phyloP scores from a whole-genome alignment of 1,284 basidiomycete species.

The Entoloma clypeatum region DNA sequence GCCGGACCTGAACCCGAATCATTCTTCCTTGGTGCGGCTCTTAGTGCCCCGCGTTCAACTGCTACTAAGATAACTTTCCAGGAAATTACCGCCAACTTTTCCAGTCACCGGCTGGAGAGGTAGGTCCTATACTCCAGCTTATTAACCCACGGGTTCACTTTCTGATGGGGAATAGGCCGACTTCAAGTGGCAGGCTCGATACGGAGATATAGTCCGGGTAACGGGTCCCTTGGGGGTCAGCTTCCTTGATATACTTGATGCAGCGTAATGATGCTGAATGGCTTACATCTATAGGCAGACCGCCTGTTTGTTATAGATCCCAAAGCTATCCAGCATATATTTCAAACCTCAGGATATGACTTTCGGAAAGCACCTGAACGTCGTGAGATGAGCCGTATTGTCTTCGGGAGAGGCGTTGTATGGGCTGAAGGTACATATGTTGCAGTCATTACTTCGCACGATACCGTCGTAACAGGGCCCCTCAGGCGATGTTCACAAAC shows the following conservation, averaged over 20 bases:
- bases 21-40: conserved; percentile 28
- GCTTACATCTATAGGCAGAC: conserved; percentile 30
- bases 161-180: conserved; percentile 25
- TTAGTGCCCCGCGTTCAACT: not conserved
- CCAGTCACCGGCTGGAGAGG: conserved; percentile 30
- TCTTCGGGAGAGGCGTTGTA: conserved; percentile 27
- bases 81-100: conserved; percentile 31
- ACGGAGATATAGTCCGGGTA: conserved; percentile 33
- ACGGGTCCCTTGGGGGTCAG: conserved; percentile 35
- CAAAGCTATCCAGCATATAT: conserved; percentile 40
- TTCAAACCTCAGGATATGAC: conserved; percentile 37
- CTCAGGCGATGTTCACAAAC: conserved; percentile 32
- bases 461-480: not conserved
- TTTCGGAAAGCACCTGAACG: conserved; percentile 33
- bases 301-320: conserved; percentile 38
- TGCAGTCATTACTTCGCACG: not conserved
- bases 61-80: conserved; percentile 14
- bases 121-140: conserved; percentile 10
- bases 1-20: conserved; percentile 33
- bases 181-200: conserved; percentile 35
- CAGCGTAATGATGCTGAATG: not conserved
- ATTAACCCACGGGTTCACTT: conserved; percentile 1
- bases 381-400: conserved; percentile 27
- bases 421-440: conserved; percentile 30
- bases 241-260: conserved; percentile 2